These are phyloP conservation scores for Colletotrichum simmondsii DNA, from an alignment of 2,329 filamentous ascomycete genomes.

Conservation along the genomic window DNA sequence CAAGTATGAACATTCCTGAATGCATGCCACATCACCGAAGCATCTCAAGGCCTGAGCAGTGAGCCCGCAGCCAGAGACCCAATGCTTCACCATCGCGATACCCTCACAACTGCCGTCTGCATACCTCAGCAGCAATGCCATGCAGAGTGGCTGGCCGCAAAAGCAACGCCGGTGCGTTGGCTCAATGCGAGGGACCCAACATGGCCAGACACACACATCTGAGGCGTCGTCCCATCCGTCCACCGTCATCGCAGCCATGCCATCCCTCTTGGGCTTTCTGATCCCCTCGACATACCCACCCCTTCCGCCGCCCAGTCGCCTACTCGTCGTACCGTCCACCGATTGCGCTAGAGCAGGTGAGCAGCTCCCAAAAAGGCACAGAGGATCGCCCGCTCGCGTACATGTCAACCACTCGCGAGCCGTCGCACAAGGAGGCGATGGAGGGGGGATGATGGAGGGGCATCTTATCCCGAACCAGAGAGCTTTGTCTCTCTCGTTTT, in stretches of 20 bases:
- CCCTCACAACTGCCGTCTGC: not conserved
- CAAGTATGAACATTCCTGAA: not conserved
- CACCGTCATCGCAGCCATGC: not conserved
- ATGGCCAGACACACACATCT: constrained; percentile 1
- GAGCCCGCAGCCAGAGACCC: too few relatives aligned
- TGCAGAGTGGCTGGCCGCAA: not conserved
- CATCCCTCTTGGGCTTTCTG: too few relatives aligned
- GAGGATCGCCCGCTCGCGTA: constrained; percentile 17
- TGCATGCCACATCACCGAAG: too few relatives aligned
- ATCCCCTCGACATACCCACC: not conserved
- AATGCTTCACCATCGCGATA: not conserved
- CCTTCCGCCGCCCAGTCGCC: not conserved
- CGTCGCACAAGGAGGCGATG: not conserved
- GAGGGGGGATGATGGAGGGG: not conserved
- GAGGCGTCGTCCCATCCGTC: not conserved
- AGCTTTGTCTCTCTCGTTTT: not conserved
- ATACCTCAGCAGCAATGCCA: not conserved
- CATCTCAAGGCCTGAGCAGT: not conserved
- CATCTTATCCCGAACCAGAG: not conserved
- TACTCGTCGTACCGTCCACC: not conserved
- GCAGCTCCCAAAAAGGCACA: constrained; percentile 7
- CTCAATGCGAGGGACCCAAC: not conserved
- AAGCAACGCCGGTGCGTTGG: constrained; percentile 12
- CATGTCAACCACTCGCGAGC: constrained; percentile 17
- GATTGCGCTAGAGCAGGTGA: constrained; percentile 24